A percentile compares a stretch with the other conserved stretches of the same genome.
Conservation (phyloP, 495 filamentous ascomycete species). For the Daldinia loculata region DNA sequence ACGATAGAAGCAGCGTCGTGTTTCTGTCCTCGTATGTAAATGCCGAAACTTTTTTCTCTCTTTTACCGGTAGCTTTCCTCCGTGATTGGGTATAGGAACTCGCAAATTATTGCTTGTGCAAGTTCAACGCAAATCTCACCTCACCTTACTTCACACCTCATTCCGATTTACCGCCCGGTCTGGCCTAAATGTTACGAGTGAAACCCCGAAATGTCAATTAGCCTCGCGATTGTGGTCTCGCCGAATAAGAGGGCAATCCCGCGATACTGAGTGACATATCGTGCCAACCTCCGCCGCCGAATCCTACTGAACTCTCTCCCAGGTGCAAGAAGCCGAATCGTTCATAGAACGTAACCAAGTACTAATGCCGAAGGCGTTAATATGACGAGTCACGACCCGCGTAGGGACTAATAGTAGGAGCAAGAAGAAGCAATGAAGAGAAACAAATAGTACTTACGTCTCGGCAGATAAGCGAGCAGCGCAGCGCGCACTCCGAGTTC, state of each 20-base stretch:
- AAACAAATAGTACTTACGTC: slow-evolving; percentile 55
- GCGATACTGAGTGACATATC: slow-evolving; percentile 63
- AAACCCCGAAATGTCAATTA: background rate
- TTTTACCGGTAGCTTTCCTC: background rate
- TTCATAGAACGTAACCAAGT: slow-evolving; percentile 78
- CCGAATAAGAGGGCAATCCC: slow-evolving; percentile 10
- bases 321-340: slow-evolving; percentile 73
- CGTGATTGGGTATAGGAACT: slow-evolving; percentile 35
- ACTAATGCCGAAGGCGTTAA: slow-evolving; percentile 39
- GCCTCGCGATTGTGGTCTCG: background rate
- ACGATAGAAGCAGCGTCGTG: background rate
- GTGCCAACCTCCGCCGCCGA: slow-evolving; percentile 83
- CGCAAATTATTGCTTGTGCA: slow-evolving; percentile 34
- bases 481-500: slow-evolving; percentile 70
- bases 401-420: background rate
- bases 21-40: slow-evolving; percentile 10
- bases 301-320: slow-evolving; percentile 70
- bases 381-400: background rate
- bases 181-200: background rate
- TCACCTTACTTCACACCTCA: background rate
- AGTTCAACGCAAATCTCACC: slow-evolving; percentile 18
- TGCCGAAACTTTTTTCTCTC: slow-evolving; percentile 12
- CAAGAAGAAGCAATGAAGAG: background rate
- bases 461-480: slow-evolving; percentile 80
- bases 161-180: background rate